phyloP scores from a whole-genome alignment of 805 yeast genomes.

The Sugiyamaella valdiviana region DNA sequence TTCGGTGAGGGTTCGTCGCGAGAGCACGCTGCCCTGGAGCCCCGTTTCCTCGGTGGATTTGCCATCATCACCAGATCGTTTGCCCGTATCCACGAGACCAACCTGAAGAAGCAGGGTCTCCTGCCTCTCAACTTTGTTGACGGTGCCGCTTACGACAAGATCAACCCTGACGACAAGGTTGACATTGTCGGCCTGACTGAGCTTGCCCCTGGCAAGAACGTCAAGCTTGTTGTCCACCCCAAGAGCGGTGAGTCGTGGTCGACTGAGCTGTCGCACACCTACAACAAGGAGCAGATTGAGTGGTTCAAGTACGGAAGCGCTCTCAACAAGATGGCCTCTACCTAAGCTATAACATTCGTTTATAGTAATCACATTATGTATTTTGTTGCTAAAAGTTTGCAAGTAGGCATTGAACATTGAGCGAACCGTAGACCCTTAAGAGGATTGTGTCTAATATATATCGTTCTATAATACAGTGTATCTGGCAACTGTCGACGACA shows the following conservation, averaged over 20 bases:
- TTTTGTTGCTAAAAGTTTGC: background rate
- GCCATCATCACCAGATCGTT: slow-evolving; percentile 97
- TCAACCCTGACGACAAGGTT: slow-evolving; percentile 82
- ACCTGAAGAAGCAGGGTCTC: slow-evolving; percentile 98
- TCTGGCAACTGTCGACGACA: too few relatives aligned
- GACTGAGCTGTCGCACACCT: slow-evolving; percentile 90
- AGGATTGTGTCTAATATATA: too few relatives aligned
- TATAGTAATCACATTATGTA: background rate
- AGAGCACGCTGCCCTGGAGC: slow-evolving; percentile 99
- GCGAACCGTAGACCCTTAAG: background rate
- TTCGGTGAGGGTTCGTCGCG: slow-evolving; percentile 99
- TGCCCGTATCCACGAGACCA: slow-evolving; percentile 98
- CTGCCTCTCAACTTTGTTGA: slow-evolving; percentile 92
- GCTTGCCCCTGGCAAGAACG: slow-evolving; percentile 88
- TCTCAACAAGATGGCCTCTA: slow-evolving; percentile 84
- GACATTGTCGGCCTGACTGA: slow-evolving; percentile 79
- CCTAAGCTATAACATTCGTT: slow-evolving; percentile 5
- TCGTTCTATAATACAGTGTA: too few relatives aligned
- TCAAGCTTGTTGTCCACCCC: slow-evolving; percentile 68
- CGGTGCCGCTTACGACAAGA: slow-evolving; percentile 87
- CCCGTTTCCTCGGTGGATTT: slow-evolving; percentile 97
- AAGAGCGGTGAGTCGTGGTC: slow-evolving; percentile 79
- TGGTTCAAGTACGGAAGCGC: slow-evolving; percentile 99
- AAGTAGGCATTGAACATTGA: background rate
- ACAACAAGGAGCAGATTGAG: slow-evolving; percentile 92